phyloP scores from a whole-genome alignment of 2,329 filamentous ascomycete genomes.

The Fusarium kyushuense region DNA sequence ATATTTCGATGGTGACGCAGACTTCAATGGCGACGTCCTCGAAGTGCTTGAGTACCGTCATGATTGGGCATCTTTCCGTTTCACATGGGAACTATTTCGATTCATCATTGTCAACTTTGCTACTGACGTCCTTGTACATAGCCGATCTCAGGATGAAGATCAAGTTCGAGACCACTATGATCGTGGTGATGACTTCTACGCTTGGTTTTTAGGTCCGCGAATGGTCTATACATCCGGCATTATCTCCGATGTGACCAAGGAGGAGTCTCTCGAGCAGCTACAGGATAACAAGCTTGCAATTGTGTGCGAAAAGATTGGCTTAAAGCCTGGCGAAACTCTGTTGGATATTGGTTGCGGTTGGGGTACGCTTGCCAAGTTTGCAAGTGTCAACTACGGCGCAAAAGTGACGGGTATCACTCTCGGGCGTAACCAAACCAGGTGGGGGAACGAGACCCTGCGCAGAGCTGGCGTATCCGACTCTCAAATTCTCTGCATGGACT shows the following conservation, averaged over 20 bases:
- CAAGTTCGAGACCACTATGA: conserved; percentile 97
- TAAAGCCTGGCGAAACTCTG: conserved; percentile 82
- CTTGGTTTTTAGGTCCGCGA: conserved; percentile 94
- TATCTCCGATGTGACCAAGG: conserved; percentile 84
- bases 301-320: conserved; percentile 91
- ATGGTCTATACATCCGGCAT: conserved; percentile 98
- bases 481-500: conserved; percentile 94
- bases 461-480: conserved; percentile 81
- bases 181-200: conserved; percentile 95
- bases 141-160: conserved; percentile 90
- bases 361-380: conserved; percentile 92
- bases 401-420: conserved; percentile 88
- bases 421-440: conserved; percentile 91
- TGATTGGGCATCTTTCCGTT: conserved; percentile 93
- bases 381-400: conserved; percentile 87
- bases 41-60: conserved; percentile 91
- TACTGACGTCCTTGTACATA: conserved; percentile 89
- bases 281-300: conserved; percentile 96
- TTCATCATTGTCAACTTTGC: conserved; percentile 86
- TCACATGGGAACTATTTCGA: conserved; percentile 84
- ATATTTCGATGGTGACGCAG: conserved; percentile 92
- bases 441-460: conserved; percentile 89
- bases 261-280: conserved; percentile 90
- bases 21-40: conserved; percentile 89
- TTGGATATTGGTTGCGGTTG: conserved; percentile 96